Conservation (phyloP, 2,329 filamentous ascomycete species). For the Dactylellina drechsleri region DNA sequence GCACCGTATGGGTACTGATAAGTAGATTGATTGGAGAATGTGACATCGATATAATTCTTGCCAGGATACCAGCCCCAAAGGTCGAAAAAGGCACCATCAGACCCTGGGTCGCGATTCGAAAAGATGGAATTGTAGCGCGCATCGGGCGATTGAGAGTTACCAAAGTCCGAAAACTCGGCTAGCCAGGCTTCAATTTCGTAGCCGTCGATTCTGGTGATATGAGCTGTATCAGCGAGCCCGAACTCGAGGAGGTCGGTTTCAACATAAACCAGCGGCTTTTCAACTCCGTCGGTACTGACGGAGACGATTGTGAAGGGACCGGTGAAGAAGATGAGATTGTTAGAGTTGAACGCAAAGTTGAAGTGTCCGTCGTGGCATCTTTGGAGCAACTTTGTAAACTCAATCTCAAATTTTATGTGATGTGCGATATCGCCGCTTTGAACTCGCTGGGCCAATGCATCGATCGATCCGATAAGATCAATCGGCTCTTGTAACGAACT, state of each 20-base stretch:
- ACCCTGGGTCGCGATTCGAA: constrained; percentile 42
- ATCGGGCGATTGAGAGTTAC: constrained; percentile 47
- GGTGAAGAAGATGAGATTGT: constrained; percentile 15
- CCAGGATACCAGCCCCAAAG: constrained; percentile 46
- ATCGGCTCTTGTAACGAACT: constrained; percentile 42
- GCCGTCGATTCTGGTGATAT: constrained; percentile 42
- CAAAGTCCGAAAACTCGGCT: constrained; percentile 35
- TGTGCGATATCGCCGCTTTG: constrained; percentile 33
- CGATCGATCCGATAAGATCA: constrained; percentile 42
- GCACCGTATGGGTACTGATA: constrained; percentile 28
- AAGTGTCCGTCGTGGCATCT: constrained; percentile 51
- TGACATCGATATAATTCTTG: constrained; percentile 44
- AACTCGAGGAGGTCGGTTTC: constrained; percentile 24
- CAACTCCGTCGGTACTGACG: constrained; percentile 38
- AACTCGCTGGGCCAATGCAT: constrained; percentile 20
- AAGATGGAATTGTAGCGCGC: constrained; percentile 48
- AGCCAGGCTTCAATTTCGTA: constrained; percentile 42
- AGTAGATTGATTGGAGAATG: constrained; percentile 40
- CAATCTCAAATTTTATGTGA: constrained; percentile 41
- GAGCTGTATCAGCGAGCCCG: constrained; percentile 2
- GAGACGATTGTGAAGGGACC: constrained; percentile 43
- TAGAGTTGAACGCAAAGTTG: constrained; percentile 19
- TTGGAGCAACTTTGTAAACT: constrained; percentile 33
- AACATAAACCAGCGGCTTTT: constrained; percentile 40
- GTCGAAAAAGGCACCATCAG: constrained; percentile 35